These are phyloP conservation scores for Orychophragmus violaceus DNA, from an alignment of 345 rosid genomes.

Conservation along the genomic window DNA sequence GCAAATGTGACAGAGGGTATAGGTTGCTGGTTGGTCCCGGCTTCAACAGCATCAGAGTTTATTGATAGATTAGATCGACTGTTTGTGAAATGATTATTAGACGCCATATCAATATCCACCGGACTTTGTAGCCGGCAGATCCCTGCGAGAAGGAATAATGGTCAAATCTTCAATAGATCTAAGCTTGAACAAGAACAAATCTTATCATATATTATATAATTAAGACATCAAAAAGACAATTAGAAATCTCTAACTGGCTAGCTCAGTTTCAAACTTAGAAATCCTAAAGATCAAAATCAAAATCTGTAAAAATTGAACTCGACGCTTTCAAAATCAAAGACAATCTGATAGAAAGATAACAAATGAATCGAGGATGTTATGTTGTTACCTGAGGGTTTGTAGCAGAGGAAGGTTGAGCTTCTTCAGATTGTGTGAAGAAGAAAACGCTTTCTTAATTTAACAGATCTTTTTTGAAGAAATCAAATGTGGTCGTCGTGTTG, in stretches of 20 bases:
- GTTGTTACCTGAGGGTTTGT: slow-evolving; percentile 23
- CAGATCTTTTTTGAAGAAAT: not conserved
- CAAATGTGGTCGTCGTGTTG: slow-evolving; percentile 19
- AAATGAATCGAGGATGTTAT: not conserved
- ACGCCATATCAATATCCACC: slow-evolving; percentile 50
- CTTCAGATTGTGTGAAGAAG: slow-evolving; percentile 2
- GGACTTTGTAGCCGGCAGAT: slow-evolving; percentile 30
- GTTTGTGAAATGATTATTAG: slow-evolving; percentile 60
- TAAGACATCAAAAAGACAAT: too few relatives aligned
- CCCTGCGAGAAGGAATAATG: slow-evolving; percentile 33
- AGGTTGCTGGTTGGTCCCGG: slow-evolving; percentile 46
- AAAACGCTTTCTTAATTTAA: slow-evolving; percentile 13
- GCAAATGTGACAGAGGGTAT: slow-evolving; percentile 70
- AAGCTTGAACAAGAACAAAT: not conserved
- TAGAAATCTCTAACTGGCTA: not conserved
- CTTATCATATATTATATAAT: not conserved
- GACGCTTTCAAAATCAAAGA: not conserved
- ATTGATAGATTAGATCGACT: slow-evolving; percentile 61
- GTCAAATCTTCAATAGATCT: slow-evolving; percentile 19
- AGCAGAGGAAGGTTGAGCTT: slow-evolving; percentile 23
- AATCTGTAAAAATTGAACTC: not conserved
- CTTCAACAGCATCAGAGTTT: slow-evolving; percentile 64
- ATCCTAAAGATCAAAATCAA: not conserved
- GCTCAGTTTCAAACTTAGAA: not conserved
- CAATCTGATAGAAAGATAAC: not conserved